Conservation (phyloP, 2,329 filamentous ascomycete genomes). For the Cladorrhinum sp. region DNA sequence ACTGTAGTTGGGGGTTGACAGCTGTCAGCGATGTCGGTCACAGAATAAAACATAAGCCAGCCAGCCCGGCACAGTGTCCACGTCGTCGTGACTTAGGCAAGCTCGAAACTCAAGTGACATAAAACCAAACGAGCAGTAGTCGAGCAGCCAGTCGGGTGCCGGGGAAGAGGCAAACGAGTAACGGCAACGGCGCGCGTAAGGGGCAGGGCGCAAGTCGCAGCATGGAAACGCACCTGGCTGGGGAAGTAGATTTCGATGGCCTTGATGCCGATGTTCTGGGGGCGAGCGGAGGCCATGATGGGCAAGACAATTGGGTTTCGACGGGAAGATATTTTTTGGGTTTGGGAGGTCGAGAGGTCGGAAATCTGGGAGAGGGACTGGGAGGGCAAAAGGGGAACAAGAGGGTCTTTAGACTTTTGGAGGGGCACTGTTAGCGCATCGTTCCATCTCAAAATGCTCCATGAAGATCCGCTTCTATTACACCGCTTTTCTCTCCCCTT, state of each 20-base stretch:
- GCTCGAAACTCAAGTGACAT: background rate
- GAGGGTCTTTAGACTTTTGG: constrained; percentile 20
- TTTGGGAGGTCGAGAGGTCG: background rate
- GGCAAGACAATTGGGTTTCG: constrained; percentile 21
- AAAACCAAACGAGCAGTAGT: background rate
- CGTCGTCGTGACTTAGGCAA: background rate
- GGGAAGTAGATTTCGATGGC: constrained; percentile 90
- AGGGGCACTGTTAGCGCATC: constrained; percentile 23
- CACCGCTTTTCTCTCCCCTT: constrained; percentile 13
- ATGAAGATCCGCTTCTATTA: constrained; percentile 10
- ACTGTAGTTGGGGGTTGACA: constrained; percentile 47
- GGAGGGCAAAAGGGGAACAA: constrained; percentile 8
- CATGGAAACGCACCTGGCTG: constrained; percentile 63
- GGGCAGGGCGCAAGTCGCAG: background rate
- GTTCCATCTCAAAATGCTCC: constrained; percentile 5
- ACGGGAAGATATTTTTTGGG: background rate
- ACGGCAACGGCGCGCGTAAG: background rate
- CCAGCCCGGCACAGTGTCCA: background rate
- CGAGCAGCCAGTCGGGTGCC: constrained; percentile 24
- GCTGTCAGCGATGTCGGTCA: constrained; percentile 26
- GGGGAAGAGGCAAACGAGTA: constrained; percentile 13
- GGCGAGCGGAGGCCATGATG: constrained; percentile 45
- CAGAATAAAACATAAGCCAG: background rate
- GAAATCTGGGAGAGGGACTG: constrained; percentile 1
- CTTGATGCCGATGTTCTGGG: constrained; percentile 88